Base-by-base conservation (phyloP, 805 yeast genomes). In the Cyberlindnera euphorbiiphila region DNA sequence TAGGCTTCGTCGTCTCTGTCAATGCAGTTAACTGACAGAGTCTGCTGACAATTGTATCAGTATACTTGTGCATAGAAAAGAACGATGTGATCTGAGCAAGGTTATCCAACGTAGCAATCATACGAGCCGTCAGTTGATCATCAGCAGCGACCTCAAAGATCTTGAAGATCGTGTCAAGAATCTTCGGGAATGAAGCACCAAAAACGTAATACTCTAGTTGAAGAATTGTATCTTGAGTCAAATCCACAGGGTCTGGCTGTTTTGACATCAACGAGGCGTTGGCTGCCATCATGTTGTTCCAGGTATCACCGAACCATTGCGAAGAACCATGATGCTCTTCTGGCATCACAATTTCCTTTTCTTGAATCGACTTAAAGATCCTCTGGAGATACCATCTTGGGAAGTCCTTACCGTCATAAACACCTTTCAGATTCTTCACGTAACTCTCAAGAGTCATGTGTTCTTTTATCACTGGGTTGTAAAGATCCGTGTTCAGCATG, bases 291-390 rank as follows among this genome's bases (percentile, higher is more conserved):
- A 84, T 58, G 41, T 81, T 78, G 48, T 81, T 80, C 95, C 95
- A 85, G 13, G 76, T 68, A 53, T 85, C 91, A 55, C 89, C 97
- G 60, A 89, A 91, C 80, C 95, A 83, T 56, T 84, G 87, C 15
- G 87, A 85, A 9, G 88, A 85, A 12, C 91, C 93, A 56, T 87
- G 94, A 51, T 91, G 97, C 54, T 93, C 98, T 53, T 93, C 98
- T 0, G 98, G 98, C 89, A 94, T 85, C 33, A 93, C 86, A 46
- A 93, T 93, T 60, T 93, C 99, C 36, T 83, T 75, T 39, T 81
- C 85, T 43, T 77, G 72, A 38, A 93, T 89, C 1, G 95, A 83
- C 18, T 73, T 65, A 60, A 85, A 93, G 18, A 91, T 87, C 46
- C 75, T 83, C 42, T 81, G 78, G 44, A 91, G 66, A 54, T 87